Percentiles rank a stretch among this genome's conserved stretches.
These are phyloP conservation scores for Singerocomus rubriflavus DNA, from an alignment of 1,284 basidiomycete species.

Conservation along the genomic window DNA sequence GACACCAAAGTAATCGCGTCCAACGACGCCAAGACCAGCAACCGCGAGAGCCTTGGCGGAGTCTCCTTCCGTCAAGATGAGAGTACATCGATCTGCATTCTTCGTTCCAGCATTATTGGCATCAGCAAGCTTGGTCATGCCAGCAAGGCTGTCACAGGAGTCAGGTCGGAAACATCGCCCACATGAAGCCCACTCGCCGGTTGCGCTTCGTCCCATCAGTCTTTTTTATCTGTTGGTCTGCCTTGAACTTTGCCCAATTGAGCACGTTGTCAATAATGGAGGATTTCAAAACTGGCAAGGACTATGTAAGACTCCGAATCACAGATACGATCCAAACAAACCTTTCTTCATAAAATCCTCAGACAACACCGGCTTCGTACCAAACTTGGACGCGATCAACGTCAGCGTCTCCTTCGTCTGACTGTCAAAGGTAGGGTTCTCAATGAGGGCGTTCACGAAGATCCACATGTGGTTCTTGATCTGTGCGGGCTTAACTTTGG, in stretches of 20 bases:
- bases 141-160: conserved; percentile 63
- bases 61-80: conserved; percentile 99
- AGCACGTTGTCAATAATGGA: conserved; percentile 91
- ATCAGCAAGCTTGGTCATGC: conserved; percentile 92
- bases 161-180: conserved; percentile 5
- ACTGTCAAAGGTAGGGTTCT: conserved; percentile 99
- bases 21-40: conserved; percentile 92
- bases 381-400: conserved; percentile 86
- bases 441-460: conserved; percentile 95
- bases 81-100: conserved; percentile 81
- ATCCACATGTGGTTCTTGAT: conserved; percentile 99
- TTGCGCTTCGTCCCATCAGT: conserved; percentile 94
- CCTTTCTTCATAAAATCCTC: conserved; percentile 98
- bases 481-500: conserved; percentile 88
- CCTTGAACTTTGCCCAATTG: conserved; percentile 96
- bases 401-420: conserved; percentile 99
- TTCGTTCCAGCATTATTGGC: conserved; percentile 96
- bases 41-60: conserved; percentile 97
- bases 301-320: conserved; percentile 10
- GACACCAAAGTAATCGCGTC: conserved; percentile 95
- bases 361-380: conserved; percentile 76
- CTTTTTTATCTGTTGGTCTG: conserved; percentile 94
- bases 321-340: conserved; percentile 34
- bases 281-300: conserved; percentile 74
- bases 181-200: conserved; percentile 47